phyloP scores from a whole-genome alignment of 768 basidiomycete genomes.

The Collybia mongolica region DNA sequence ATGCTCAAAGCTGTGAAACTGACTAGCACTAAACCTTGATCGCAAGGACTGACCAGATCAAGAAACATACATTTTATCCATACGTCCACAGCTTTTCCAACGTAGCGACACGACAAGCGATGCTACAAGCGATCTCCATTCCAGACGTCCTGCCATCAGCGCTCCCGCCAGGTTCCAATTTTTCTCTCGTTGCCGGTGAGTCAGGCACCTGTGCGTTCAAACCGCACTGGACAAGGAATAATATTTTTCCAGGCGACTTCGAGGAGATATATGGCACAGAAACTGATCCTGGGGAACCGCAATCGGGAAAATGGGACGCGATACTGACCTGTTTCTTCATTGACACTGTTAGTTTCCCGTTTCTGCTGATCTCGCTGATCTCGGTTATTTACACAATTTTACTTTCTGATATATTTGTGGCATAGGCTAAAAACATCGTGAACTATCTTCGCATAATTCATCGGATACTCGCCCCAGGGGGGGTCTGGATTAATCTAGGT shows the following conservation, averaged over 20 bases:
- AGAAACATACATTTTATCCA: slow-evolving; percentile 78
- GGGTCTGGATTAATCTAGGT: slow-evolving; percentile 92
- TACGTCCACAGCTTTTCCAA: slow-evolving; percentile 95
- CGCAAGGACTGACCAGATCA: slow-evolving; percentile 61
- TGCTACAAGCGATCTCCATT: slow-evolving; percentile 68
- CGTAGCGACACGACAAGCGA: slow-evolving; percentile 49
- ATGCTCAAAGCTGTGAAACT: not conserved
- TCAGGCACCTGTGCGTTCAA: not conserved
- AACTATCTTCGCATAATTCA: slow-evolving; percentile 89
- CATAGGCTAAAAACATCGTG: slow-evolving; percentile 86
- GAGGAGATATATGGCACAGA: slow-evolving; percentile 84
- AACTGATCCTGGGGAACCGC: slow-evolving; percentile 55
- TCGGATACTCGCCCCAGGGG: slow-evolving; percentile 77
- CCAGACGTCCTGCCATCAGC: slow-evolving; percentile 84
- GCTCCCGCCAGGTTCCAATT: slow-evolving; percentile 62
- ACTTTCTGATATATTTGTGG: not conserved
- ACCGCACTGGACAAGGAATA: slow-evolving; percentile 2
- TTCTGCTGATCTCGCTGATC: not conserved
- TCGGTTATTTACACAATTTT: not conserved
- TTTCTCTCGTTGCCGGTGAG: slow-evolving; percentile 85
- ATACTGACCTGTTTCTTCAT: slow-evolving; percentile 97
- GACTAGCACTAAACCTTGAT: not conserved
- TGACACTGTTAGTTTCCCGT: slow-evolving; percentile 65
- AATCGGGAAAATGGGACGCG: slow-evolving; percentile 82
- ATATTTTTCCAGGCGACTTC: slow-evolving; percentile 68